phyloP scores from a whole-genome alignment of 2,329 filamentous ascomycete species.

The Paecilomyces dactylethromorphus region DNA sequence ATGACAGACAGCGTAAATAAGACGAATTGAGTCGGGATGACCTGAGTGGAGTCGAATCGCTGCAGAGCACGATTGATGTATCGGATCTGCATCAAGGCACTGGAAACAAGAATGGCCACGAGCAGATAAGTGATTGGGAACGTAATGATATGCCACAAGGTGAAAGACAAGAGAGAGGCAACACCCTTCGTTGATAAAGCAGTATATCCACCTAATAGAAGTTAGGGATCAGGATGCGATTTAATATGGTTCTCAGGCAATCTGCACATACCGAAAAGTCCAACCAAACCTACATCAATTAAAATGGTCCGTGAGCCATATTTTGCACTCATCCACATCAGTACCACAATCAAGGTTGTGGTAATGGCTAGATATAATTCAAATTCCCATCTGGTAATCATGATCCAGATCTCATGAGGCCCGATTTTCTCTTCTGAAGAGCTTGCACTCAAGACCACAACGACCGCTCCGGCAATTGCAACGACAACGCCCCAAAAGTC shows the following conservation, averaged over 20 bases:
- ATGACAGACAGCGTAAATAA: slow-evolving; percentile 95
- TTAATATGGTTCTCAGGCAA: neutral
- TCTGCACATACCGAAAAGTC: slow-evolving; percentile 68
- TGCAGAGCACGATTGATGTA: slow-evolving; percentile 90
- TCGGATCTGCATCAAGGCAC: slow-evolving; percentile 92
- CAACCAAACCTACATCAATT: slow-evolving; percentile 88
- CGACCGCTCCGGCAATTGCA: slow-evolving; percentile 80
- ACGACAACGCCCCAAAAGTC: slow-evolving; percentile 86
- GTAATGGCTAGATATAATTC: slow-evolving; percentile 83
- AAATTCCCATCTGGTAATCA: slow-evolving; percentile 84
- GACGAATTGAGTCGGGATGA: slow-evolving; percentile 97
- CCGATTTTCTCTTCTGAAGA: slow-evolving; percentile 85
- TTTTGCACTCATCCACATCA: slow-evolving; percentile 76
- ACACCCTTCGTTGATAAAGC: slow-evolving; percentile 94
- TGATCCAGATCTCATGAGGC: slow-evolving; percentile 80
- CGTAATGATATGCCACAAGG: slow-evolving; percentile 78
- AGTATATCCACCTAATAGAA: slow-evolving; percentile 79
- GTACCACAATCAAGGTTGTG: slow-evolving; percentile 60
- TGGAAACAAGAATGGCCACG: slow-evolving; percentile 69
- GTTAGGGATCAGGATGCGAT: slow-evolving; percentile 8
- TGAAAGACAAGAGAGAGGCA: slow-evolving; percentile 88
- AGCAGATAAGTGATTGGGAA: slow-evolving; percentile 89
- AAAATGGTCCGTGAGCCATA: slow-evolving; percentile 84
- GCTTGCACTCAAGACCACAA: slow-evolving; percentile 86
- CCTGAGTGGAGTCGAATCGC: slow-evolving; percentile 92